Evolutionary conservation across 495 filamentous ascomycete genomes (phyloP), one percentile per base, ranked within the genome.

Genomic region (Achaetomiella virescens): DNA sequence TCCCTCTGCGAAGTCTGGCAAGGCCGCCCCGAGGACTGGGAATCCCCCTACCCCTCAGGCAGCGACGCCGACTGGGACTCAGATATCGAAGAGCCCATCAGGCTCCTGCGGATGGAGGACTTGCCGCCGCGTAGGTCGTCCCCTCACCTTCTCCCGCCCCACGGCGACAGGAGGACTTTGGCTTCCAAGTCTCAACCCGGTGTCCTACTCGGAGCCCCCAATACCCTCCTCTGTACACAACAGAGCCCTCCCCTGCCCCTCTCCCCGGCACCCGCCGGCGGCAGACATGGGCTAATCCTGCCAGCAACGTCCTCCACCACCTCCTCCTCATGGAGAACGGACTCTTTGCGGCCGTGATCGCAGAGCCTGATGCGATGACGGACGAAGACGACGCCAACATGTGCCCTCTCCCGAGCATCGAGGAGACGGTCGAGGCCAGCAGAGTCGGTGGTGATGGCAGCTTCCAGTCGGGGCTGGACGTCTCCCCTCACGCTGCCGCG

Each of bases 1-100:
- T 56, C 62, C 9, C 45, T 65, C 6, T 67, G 64, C 25, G 66
- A 69, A 17, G 61, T 69, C 17, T 69, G 66, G 66, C 57, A 54
- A 21, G 66, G 61, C 24, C 54, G 45, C 22, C 53, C 64, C n/a
- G 61, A 60, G 33, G 66, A 68, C 44, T 68, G 64, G 64, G 66
- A 68, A 40, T 66, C 61, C 4, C 66, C 66, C 11, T 68, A 65
- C 46, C 35, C 58, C 14, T 67, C 65, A 2, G 43, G 33, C 43
- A 33, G 21, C 43, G 52, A 60, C 1, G 53, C 38, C 10, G 56
- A 57, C 9, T 29, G 48, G 20, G 53, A 57, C 14, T 49, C 57
- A 15, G 54, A 57, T 33, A 12, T 45, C 37, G 59, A 61, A 6
- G 55, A 51, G 33, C 54, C 61, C 18, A 24, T 51, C 14, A 3